Evolutionary conservation across 352 stramenopile species (phyloP), one percentile per base, ranked within the genome.

Genomic region (Phytopythium montanum): DNA sequence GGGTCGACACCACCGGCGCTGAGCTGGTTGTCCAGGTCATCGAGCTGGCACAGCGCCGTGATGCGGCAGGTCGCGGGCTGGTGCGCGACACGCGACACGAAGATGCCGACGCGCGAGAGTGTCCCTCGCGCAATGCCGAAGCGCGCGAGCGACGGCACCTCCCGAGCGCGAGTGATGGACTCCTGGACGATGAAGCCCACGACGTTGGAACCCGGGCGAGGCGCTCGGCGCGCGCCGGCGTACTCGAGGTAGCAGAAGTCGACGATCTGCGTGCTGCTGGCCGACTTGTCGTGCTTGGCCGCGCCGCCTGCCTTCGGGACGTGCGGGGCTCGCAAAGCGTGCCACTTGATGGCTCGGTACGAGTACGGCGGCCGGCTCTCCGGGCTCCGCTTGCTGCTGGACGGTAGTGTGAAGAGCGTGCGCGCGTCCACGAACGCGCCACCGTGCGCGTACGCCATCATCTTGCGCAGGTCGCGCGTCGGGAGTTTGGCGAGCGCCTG

Each of bases 171-270:
- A 4, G 75, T 66, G 58, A 92, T 86, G 1, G 78, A 87, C 41
- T 90, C 75, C 54, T 92, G 82, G 9, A 92, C 63, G 42, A 77
- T 89, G 61, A 92, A 92, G 13, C 72, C 82, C 23, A 92, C 73
- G 26, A 89, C 77, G 41, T 58, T 87, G 26, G 80, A 87, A 4
- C 77, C 77, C 0, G 76, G 72, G 26, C 68, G 59, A 0, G 70
- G 61, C 44, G 73, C 78, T 50, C 72, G 79, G 67, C 80, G 81
- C 31, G 33, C 51, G n/a, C 81, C 80, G 13, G 76, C 73, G 65
- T 92, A 90, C 58, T 92, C 80, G 31, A 92, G 68, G 41, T 85
- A 89, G 46, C 75, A 89, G 56, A 92, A 90, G 59, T 90, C 80
- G 38, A 87, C 56, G 39, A 77, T 64, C 56, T 83, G 81, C 25